phyloP scores from a whole-genome alignment of 2,329 filamentous ascomycete genomes.

The Ophiostoma novo-ulmi region DNA sequence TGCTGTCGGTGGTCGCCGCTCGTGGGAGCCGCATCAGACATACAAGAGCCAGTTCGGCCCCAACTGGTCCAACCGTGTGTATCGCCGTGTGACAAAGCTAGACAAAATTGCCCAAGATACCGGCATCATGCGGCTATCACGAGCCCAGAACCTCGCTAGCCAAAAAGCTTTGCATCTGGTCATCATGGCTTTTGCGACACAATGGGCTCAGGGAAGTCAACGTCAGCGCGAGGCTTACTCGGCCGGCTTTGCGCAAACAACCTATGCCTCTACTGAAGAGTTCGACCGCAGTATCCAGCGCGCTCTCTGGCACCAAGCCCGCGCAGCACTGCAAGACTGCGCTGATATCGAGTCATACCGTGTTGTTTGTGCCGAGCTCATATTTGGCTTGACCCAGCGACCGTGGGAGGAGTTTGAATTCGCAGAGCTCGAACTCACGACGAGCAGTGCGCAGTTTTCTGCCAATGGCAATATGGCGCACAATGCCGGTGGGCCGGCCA shows the following conservation, averaged over 20 bases:
- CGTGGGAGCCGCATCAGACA: conserved; percentile 22
- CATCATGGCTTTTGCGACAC: conserved; percentile 50
- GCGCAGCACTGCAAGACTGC: conserved; percentile 36
- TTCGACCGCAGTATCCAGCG: conserved; percentile 39
- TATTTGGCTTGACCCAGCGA: conserved; percentile 38
- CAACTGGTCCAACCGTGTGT: conserved; percentile 47
- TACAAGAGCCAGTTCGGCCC: conserved; percentile 37
- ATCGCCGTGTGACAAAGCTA: conserved; percentile 44
- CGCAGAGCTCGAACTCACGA: conserved; percentile 19
- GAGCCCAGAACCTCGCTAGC: conserved; percentile 40
- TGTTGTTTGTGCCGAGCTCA: conserved; percentile 37
- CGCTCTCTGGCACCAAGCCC: conserved; percentile 39
- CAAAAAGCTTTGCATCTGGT: conserved; percentile 44
- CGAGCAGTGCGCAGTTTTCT: conserved; percentile 12
- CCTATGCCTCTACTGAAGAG: conserved; percentile 30
- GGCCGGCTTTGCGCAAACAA: conserved; percentile 17
- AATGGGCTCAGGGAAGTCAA: conserved; percentile 43
- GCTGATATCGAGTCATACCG: conserved; percentile 37
- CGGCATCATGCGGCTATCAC: conserved; percentile 39
- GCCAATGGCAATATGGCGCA: neutral
- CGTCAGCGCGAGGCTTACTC: conserved; percentile 29
- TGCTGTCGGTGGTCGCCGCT: conserved; percentile 27
- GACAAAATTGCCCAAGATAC: conserved; percentile 41
- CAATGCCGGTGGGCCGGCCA: conserved; percentile 9
- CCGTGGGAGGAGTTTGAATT: conserved; percentile 29